phyloP scores from a whole-genome alignment of 495 filamentous ascomycete genomes.

The Thozetella sp. region DNA sequence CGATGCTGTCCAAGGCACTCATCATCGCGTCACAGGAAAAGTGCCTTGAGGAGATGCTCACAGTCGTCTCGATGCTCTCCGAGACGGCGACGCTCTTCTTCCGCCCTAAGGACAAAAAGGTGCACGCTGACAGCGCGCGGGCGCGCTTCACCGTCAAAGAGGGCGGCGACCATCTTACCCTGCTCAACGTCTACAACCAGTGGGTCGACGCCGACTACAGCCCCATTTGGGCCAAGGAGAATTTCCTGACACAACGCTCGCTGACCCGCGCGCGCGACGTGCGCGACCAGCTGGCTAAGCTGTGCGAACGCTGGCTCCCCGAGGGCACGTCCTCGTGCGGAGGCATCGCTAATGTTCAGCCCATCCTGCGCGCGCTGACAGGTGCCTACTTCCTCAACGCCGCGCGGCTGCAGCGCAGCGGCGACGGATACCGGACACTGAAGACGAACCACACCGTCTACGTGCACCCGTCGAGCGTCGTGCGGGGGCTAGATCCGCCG shows the following conservation, averaged over 20 bases:
- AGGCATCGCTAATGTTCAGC: constrained; percentile 68
- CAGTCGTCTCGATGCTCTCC: constrained; percentile 90
- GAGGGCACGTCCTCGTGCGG: constrained; percentile 73
- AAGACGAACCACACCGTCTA: constrained; percentile 91
- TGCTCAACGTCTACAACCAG: constrained; percentile 96
- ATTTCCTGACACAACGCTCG: constrained; percentile 89
- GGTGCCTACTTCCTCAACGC: constrained; percentile 96
- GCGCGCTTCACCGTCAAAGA: constrained; percentile 89
- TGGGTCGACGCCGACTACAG: constrained; percentile 94
- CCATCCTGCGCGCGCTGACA: constrained; percentile 86
- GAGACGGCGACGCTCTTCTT: constrained; percentile 91
- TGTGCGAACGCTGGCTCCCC: constrained; percentile 88
- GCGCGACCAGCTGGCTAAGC: constrained; percentile 89
- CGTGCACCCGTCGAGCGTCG: constrained; percentile 81
- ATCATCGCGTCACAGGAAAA: constrained; percentile 87
- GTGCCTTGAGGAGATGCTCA: constrained; percentile 94
- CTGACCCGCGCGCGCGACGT: constrained; percentile 89
- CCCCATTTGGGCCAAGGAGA: constrained; percentile 87
- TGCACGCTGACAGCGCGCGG: constrained; percentile 92
- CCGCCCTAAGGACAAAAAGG: constrained; percentile 96
- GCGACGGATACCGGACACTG: constrained; percentile 91
- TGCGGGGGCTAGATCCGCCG: constrained; percentile 78
- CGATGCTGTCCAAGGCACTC: constrained; percentile 89
- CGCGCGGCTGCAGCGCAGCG: constrained; percentile 79
- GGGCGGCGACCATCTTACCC: constrained; percentile 87